Base-by-base conservation (phyloP, 202 grass and related monocot species). In the Schoenoplectus tabernaemontani region DNA sequence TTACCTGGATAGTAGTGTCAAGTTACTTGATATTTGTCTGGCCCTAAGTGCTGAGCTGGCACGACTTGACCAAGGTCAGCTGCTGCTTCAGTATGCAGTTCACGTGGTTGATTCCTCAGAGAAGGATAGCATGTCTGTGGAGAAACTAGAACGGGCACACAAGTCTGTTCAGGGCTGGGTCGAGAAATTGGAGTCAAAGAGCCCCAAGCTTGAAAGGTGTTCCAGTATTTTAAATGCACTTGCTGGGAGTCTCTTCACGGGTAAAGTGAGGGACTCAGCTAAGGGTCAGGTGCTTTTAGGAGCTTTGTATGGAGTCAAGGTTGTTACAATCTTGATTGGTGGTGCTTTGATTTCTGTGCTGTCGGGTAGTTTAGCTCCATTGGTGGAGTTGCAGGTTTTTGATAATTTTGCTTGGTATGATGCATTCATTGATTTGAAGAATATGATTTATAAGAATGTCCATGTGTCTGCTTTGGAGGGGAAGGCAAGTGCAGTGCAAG, bases 1-100 rank as follows among this genome's bases (percentile, higher is more conserved):
- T 59, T 98, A 98, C 77, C 83, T 98, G 24, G 87, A 98, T 82
- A 87, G 83, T 62, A 95, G 86, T 1, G 84, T 95, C 57, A 98
- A 92, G 77, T 71, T 95, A 66, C 82, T 98, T 62, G 95, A 92
- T 48, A 86, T 97, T 70, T 94, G 91, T 67, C 89, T 98, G 0
- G 89, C 81, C 0, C 51, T 92, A 30, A 92, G 89, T 84, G 91
- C 95, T 0, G 91, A 98, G 80, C 84, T 98, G 1, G 46, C 88
- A 61, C 78, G 86, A 57, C 57, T 95, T 83, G 89, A 92, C 60
- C 89, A 95, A 51, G 87, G 89, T 38, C 89, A 94, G 47, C 46
- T 98, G 54, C 81, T 91, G 11, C 11, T 98, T 57, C 84, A 83
- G 71, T 98, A 88, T 54, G 78, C 81, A 54, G 48, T 95, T 79